A percentile compares a stretch with the other conserved stretches of the same genome.
Evolutionary conservation across 106 monocot species (phyloP).

Genomic region (Allium sativum): DNA sequence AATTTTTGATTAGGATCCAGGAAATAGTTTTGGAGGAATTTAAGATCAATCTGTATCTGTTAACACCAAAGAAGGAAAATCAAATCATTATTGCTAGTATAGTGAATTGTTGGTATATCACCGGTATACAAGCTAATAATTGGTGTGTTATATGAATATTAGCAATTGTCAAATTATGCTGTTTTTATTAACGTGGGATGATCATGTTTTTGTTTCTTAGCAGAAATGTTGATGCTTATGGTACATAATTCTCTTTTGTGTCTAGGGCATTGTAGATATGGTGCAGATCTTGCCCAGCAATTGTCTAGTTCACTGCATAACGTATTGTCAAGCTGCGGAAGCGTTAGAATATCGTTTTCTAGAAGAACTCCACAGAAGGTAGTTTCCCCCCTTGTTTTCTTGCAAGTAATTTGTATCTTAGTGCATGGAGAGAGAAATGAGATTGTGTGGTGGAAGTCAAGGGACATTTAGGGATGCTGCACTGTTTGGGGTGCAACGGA

Average conservation of each 20-base stretch:
- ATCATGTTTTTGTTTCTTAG: background rate
- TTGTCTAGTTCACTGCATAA: conserved; percentile 44
- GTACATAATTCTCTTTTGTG: too few species aligned
- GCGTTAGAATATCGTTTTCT: conserved; percentile 88
- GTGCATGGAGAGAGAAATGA: too few species aligned
- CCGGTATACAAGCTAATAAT: background rate
- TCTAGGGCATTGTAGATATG: conserved; percentile 78
- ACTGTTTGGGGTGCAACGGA: too few species aligned
- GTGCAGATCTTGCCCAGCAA: conserved; percentile 77
- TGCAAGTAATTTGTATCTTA: background rate
- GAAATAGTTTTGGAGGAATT: background rate
- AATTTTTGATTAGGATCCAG: background rate
- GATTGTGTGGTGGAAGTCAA: too few species aligned
- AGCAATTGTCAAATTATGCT: background rate
- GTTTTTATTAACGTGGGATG: background rate
- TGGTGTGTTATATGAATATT: background rate
- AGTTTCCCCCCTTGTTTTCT: background rate
- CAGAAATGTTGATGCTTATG: background rate
- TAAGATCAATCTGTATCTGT: background rate
- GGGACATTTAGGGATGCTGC: too few species aligned
- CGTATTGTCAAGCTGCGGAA: conserved; percentile 82
- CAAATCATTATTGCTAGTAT: background rate
- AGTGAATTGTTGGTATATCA: too few species aligned
- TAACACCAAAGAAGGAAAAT: background rate
- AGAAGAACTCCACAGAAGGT: conserved; percentile 91